These are phyloP conservation scores for Pisolithus marmoratus DNA, from an alignment of 768 basidiomycete species.

Conservation along the genomic window DNA sequence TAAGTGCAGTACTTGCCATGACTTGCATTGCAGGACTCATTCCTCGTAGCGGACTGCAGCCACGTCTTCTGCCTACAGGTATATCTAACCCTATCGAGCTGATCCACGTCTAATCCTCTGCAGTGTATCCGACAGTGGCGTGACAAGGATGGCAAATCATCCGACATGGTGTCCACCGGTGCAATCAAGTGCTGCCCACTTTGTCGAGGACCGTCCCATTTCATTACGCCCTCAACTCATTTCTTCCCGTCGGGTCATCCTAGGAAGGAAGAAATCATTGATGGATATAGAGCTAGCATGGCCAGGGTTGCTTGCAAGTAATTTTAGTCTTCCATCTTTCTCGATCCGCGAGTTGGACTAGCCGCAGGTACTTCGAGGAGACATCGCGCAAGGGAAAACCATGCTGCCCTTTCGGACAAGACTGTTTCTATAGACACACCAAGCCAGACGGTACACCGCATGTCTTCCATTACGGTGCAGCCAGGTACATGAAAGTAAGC, in stretches of 20 bases:
- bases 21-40: slow-evolving; percentile 4
- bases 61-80: slow-evolving; percentile 77
- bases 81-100: slow-evolving; percentile 11
- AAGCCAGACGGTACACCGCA: slow-evolving; percentile 61
- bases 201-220: slow-evolving; percentile 62
- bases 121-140: slow-evolving; percentile 83
- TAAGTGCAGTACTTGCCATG: slow-evolving; percentile 24
- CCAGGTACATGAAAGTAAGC: slow-evolving; percentile 48
- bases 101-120: slow-evolving; percentile 2
- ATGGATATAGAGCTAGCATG: slow-evolving; percentile 71
- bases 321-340: slow-evolving; percentile 13
- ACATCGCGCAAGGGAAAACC: slow-evolving; percentile 42
- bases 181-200: slow-evolving; percentile 75
- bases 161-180: slow-evolving; percentile 47
- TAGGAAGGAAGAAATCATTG: slow-evolving; percentile 45
- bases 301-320: slow-evolving; percentile 62
- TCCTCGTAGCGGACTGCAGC: slow-evolving; percentile 54
- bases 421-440: slow-evolving; percentile 75
- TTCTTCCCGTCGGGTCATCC: slow-evolving; percentile 53
- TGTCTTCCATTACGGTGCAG: slow-evolving; percentile 50
- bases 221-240: slow-evolving; percentile 67
- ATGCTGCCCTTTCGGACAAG: slow-evolving; percentile 72
- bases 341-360: not conserved
- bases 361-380: slow-evolving; percentile 53
- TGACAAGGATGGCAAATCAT: slow-evolving; percentile 46